Base-by-base conservation (phyloP, 495 filamentous ascomycete species). In the Geoglossum glabrum region DNA sequence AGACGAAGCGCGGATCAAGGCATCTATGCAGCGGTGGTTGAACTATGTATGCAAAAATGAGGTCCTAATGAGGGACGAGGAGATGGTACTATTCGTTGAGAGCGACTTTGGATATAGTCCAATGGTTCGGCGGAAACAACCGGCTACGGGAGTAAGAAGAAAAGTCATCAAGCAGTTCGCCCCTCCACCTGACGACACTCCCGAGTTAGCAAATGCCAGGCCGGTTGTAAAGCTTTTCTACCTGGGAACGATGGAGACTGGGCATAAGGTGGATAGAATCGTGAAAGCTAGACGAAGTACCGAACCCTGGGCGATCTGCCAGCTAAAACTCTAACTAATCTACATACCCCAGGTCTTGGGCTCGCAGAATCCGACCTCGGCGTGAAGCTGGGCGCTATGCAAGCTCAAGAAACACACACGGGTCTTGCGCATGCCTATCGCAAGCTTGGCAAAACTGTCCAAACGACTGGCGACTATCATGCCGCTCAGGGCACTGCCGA, bases 131-230 rank as follows among this genome's bases (percentile, higher is more conserved):
- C 85, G 87, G 75, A 95, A 94, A 72, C 93, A 99, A 70, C 93
- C 93, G 6, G 93, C 93, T 17, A 99, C 93, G 0, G 93, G 93
- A 40, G 87, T 97, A 57, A 80, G 90, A 45, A 80, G 93, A 62
- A 92, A 93, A 71, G 81, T 96, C 45, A 76, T 99, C 69, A 99
- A 99, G 74, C 93, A 99, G 69, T 99, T 99, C 66, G 93, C 93
- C 17, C 93, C 93, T 6, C 93, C 93, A 0, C 87, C 90, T 7
- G 93, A 99, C 69, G 93, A 99, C 64, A 97, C 93, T 0, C 93
- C 90, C 17, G 93, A 97, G 70, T 72, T 99, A 46, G 82, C 90
- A 58, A 82, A 87, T 60, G 87, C 90, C 19, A 77, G 93, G 38
- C 93, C 93, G 3, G 72, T 86, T 45, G 90, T 96, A 30, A 99